These are phyloP conservation scores for Tillandsia leiboldiana DNA, from an alignment of 176 grass and related monocot species.

Conservation along the genomic window DNA sequence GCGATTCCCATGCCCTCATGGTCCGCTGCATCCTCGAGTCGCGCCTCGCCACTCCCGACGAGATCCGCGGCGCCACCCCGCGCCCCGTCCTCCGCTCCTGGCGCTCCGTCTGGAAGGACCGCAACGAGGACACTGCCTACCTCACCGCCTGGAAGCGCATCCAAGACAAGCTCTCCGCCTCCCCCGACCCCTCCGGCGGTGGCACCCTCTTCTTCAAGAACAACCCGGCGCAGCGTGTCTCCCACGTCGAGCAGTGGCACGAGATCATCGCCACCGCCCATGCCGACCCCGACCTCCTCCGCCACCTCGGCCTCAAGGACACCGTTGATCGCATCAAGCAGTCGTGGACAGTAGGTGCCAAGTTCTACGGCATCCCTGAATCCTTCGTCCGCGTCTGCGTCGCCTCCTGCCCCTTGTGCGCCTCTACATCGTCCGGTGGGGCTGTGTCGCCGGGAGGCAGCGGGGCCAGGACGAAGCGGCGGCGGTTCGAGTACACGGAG, in stretches of 20 bases:
- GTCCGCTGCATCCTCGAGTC: constrained; percentile 67
- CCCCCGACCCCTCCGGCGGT: constrained; percentile 38
- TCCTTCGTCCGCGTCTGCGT: constrained; percentile 86
- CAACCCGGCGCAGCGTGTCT: constrained; percentile 68
- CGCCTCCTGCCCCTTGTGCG: constrained; percentile 61
- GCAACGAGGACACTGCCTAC: constrained; percentile 99
- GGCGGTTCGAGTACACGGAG: constrained; percentile 93
- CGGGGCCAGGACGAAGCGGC: constrained; percentile 53
- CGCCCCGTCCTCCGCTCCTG: constrained; percentile 71
- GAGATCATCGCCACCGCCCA: constrained; percentile 69
- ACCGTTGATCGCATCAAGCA: constrained; percentile 93
- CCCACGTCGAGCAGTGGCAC: constrained; percentile 80
- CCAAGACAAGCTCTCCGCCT: constrained; percentile 84
- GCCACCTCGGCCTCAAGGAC: constrained; percentile 88
- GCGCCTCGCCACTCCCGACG: constrained; percentile 49
- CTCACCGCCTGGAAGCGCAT: constrained; percentile 99
- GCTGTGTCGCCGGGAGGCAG: neutral
- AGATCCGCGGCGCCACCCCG: constrained; percentile 77
- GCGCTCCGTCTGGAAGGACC: constrained; percentile 97
- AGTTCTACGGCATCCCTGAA: constrained; percentile 95
- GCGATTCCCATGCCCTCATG: constrained; percentile 73
- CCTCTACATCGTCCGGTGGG: constrained; percentile 36
- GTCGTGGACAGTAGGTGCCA: constrained; percentile 89
- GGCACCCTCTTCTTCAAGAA: constrained; percentile 82
- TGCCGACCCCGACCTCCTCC: constrained; percentile 72